Evolutionary conservation across 2,329 filamentous ascomycete genomes (phyloP), one percentile per base, ranked within the genome.

Genomic region (Lomentospora prolificans): DNA sequence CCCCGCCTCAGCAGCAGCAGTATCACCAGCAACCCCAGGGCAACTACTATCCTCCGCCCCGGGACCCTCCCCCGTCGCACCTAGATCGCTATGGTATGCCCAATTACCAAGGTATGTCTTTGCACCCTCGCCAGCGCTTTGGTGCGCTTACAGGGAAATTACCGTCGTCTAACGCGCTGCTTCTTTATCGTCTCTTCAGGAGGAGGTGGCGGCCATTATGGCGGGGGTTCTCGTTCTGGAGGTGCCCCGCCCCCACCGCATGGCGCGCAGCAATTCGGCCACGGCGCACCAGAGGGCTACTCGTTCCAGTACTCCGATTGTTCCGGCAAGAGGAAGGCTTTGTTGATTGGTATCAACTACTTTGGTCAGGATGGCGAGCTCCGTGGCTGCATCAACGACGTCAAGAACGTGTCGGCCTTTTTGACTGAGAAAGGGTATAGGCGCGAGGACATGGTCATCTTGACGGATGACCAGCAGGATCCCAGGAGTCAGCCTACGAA

Each of bases 271-370:
- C 66, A 76, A 60, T 86, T 86, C 62, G 84, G 85, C 52, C 78
- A 84, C 60, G 86, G 86, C 58, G 86, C 86, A 1, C 86, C 86
- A 2, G 69, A 76, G 19, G 78, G 77, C 59, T 89, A 89, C 67
- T 83, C 78, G 5, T 90, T 88, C 72, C 84, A 89, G 70, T 89
- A 89, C 73, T 87, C 84, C 57, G 82, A 84, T 66, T 90, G 87
- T 67, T 85, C 82, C 5, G 87, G 87, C 54, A 79, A 78, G 60
- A 78, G 86, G 64, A 89, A 89, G 73, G 87, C 87, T 6, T 72
- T 90, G 56, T 72, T 90, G 56, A 88, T 90, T 60, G 87, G 87
- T 54, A 89, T 90, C 75, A 90, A 90, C 75, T 90, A 90, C 73
- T 86, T 89, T 63, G 82, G 83, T 54, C 84, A 87, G 65, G 71